Percentiles rank a stretch among this genome's conserved stretches.
These are phyloP conservation scores for Krasilnikovozyma curviuscula DNA, from an alignment of 768 basidiomycete genomes.

Conservation along the genomic window DNA sequence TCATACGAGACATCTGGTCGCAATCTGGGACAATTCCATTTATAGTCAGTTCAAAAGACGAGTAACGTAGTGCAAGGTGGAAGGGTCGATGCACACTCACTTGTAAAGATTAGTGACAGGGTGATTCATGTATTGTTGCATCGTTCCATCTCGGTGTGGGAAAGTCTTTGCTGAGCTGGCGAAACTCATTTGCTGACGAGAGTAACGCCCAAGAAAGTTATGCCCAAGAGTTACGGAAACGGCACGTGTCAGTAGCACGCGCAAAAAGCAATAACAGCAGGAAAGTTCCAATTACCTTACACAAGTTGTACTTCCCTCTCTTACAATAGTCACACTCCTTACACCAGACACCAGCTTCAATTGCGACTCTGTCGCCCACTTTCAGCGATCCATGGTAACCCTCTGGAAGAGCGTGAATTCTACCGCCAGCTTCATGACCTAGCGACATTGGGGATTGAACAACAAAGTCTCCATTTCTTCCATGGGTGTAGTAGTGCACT, in stretches of 20 bases:
- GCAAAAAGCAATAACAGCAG: background rate
- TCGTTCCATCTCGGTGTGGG: conserved; percentile 81
- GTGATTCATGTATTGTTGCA: conserved; percentile 74
- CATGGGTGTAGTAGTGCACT: conserved; percentile 85
- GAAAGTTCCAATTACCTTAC: conserved; percentile 21
- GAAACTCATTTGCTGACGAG: conserved; percentile 42
- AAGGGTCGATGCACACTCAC: conserved; percentile 33
- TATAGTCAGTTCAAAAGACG: background rate
- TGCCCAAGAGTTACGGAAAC: background rate
- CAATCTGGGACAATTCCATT: conserved; percentile 24
- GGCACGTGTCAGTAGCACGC: background rate
- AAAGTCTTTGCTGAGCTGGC: conserved; percentile 74
- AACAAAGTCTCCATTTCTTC: conserved; percentile 80
- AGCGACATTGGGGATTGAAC: conserved; percentile 70
- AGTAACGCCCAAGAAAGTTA: background rate
- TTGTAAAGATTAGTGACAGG: conserved; percentile 69
- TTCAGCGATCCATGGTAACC: conserved; percentile 30
- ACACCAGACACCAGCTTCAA: conserved; percentile 85
- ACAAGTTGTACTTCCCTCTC: conserved; percentile 73
- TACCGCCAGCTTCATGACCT: conserved; percentile 81
- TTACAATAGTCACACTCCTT: conserved; percentile 32
- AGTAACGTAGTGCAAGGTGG: conserved; percentile 3
- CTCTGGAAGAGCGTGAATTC: conserved; percentile 41
- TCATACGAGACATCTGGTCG: conserved; percentile 59
- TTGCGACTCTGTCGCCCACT: conserved; percentile 72